Evolutionary conservation across 306 rosid species (phyloP).

Genomic region (Fragaria vesca): DNA sequence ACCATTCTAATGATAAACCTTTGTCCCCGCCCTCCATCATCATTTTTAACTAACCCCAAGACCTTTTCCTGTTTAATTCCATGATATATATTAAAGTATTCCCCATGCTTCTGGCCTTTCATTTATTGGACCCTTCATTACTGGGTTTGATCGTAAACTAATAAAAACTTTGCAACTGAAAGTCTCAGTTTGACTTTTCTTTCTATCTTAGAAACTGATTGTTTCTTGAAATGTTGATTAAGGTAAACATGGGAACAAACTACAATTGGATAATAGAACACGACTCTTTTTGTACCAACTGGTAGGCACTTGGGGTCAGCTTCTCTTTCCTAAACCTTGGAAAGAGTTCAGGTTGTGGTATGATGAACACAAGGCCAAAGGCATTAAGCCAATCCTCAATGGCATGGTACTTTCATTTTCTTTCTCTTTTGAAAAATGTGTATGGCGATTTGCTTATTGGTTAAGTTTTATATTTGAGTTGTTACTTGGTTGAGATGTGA

Average conservation of each 20-base stretch:
- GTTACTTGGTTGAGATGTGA: constrained; percentile 24
- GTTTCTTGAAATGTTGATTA: constrained; percentile 12
- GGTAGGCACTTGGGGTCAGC: constrained; percentile 99
- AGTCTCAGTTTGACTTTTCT: no score
- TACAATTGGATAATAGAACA: constrained; percentile 55
- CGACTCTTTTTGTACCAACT: constrained; percentile 75
- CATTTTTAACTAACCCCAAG: no score
- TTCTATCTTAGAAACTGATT: neutral
- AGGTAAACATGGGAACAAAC: constrained; percentile 92
- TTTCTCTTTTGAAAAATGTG: neutral
- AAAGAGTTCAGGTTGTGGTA: constrained; percentile 98
- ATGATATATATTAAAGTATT: no score
- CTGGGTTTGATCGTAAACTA: neutral
- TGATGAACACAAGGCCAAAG: constrained; percentile 73
- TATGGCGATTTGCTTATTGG: neutral
- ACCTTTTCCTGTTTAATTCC: no score
- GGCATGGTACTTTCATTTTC: constrained; percentile 64
- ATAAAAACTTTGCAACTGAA: neutral
- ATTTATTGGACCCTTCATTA: no score
- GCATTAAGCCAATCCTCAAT: constrained; percentile 68
- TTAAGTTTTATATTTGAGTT: constrained; percentile 8
- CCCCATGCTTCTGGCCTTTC: no score
- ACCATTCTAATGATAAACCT: no score
- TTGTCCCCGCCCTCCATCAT: no score
- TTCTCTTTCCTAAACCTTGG: constrained; percentile 97